phyloP scores from a whole-genome alignment of 257 asterid genomes.

The Solanum tacnaense region DNA sequence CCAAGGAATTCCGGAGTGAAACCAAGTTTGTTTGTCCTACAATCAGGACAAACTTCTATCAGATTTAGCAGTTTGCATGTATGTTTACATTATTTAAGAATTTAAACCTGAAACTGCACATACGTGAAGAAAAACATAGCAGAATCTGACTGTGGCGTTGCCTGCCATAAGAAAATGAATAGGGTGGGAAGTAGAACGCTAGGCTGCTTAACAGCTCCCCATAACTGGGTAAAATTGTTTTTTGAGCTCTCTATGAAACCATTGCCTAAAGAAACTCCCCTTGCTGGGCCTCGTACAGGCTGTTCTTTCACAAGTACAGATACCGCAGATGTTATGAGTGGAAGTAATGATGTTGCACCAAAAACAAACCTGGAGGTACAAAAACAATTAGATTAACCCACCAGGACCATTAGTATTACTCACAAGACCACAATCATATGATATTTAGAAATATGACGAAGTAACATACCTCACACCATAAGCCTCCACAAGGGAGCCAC shows the following conservation, averaged over 20 bases:
- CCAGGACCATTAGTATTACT: background rate
- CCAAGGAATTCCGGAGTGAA: conserved; percentile 97
- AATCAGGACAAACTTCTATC: conserved; percentile 11
- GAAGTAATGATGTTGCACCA: conserved; percentile 90
- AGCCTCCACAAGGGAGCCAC: conserved; percentile 92
- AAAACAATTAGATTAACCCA: background rate
- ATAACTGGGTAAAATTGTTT: conserved; percentile 41
- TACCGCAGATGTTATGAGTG: conserved; percentile 89
- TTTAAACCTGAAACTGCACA: conserved; percentile 13
- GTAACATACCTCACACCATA: conserved; percentile 85
- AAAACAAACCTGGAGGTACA: conserved; percentile 74
- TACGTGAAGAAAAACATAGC: conserved; percentile 98
- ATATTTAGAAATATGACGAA: background rate
- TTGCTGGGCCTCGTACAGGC: conserved; percentile 28
- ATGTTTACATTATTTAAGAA: background rate
- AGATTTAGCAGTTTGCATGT: background rate
- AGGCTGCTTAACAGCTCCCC: conserved; percentile 74
- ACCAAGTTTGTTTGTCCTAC: conserved; percentile 82
- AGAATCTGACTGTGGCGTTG: conserved; percentile 94
- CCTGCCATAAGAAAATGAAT: conserved; percentile 89
- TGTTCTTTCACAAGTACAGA: conserved; percentile 88
- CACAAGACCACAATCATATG: background rate
- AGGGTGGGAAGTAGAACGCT: conserved; percentile 84
- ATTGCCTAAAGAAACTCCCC: conserved; percentile 25
- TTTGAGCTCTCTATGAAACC: conserved; percentile 49